These are phyloP conservation scores for Phytopythium delawarense DNA, from an alignment of 352 stramenopile genomes.

Conservation along the genomic window DNA sequence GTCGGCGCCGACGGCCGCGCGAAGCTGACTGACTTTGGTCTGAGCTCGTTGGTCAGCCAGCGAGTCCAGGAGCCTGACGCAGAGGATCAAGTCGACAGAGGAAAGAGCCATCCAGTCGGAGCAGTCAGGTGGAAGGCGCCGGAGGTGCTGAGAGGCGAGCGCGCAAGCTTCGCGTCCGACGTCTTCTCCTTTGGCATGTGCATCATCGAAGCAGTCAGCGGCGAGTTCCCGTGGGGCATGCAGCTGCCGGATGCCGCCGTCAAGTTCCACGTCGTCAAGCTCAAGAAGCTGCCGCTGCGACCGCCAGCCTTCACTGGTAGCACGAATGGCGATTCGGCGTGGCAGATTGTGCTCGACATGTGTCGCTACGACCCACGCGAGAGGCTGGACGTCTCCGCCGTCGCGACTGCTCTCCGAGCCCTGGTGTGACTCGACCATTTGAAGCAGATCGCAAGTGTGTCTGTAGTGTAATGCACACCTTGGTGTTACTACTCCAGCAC, in stretches of 20 bases:
- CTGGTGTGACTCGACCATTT: neutral
- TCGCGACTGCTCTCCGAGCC: neutral
- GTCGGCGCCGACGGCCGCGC: neutral
- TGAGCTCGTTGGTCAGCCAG: neutral
- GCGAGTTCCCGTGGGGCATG: constrained; percentile 5
- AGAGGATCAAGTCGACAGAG: neutral
- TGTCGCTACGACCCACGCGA: neutral
- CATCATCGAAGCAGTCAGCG: constrained; percentile 11
- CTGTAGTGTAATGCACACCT: neutral
- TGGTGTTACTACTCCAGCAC: too few relatives aligned
- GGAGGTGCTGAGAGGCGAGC: constrained; percentile 9
- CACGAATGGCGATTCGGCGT: neutral
- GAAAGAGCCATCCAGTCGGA: neutral
- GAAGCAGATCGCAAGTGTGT: neutral
- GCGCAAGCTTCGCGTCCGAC: constrained; percentile 9
- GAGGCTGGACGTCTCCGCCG: neutral
- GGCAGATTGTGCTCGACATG: neutral
- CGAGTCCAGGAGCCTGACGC: neutral
- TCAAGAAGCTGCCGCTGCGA: neutral
- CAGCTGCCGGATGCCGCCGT: constrained; percentile 2
- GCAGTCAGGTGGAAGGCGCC: constrained; percentile 18
- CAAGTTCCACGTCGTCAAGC: constrained; percentile 7
- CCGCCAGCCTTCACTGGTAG: neutral
- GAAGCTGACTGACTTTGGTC: constrained; percentile 4
- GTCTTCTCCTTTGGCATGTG: constrained; percentile 16